Conservation (phyloP, 257 asterid genomes). For the Salvia hispanica region DNA sequence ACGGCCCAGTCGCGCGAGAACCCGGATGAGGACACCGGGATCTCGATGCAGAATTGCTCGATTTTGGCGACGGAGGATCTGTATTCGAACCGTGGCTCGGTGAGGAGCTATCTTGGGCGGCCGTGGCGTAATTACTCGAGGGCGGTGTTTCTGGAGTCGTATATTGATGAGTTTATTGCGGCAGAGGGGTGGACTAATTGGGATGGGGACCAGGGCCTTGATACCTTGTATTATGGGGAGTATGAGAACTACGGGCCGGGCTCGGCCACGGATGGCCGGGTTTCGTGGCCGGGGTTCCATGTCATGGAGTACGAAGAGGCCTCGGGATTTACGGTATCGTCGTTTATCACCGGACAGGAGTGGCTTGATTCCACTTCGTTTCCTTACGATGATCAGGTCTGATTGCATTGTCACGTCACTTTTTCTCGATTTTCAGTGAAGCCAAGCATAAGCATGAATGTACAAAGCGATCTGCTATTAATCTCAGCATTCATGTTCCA, state of each 20-base stretch:
- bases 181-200: constrained; percentile 71
- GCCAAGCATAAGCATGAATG: too few species aligned
- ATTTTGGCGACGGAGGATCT: constrained; percentile 62
- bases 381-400: constrained; percentile 77
- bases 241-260: constrained; percentile 73
- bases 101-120: constrained; percentile 74
- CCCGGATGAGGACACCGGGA: constrained; percentile 64
- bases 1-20: constrained; percentile 68
- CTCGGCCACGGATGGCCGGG: constrained; percentile 54
- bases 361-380: constrained; percentile 86
- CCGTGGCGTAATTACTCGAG: constrained; percentile 79
- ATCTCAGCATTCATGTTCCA: too few species aligned
- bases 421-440: too few species aligned
- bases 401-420: constrained; percentile 12
- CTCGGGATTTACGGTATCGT: constrained; percentile 57
- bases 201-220: constrained; percentile 58
- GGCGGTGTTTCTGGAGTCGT: constrained; percentile 65
- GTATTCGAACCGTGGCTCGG: constrained; percentile 33
- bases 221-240: constrained; percentile 81
- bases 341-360: constrained; percentile 67
- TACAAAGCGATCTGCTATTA: too few species aligned
- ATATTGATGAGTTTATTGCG: constrained; percentile 54
- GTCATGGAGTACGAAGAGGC: constrained; percentile 73
- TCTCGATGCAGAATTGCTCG: constrained; percentile 78
- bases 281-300: constrained; percentile 67